A percentile compares a stretch with the other conserved stretches of the same genome.
Evolutionary conservation across 805 yeast species (phyloP).

Genomic region (Lipomyces spencermartinsiae): DNA sequence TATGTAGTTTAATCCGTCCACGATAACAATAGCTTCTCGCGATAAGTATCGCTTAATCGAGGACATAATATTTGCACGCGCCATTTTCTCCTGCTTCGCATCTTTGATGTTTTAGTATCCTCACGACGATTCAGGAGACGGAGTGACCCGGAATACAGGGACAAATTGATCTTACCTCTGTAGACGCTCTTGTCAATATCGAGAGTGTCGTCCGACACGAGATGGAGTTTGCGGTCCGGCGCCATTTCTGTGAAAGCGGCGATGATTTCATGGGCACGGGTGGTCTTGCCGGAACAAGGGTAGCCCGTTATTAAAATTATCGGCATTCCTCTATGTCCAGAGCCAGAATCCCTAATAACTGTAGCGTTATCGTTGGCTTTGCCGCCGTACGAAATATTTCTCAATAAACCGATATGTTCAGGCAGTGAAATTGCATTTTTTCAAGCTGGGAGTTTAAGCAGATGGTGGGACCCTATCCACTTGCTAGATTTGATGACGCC

Average conservation of each 20-base stretch:
- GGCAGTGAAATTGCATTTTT: too few relatives aligned
- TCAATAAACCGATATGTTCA: not conserved
- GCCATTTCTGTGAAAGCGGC: constrained; percentile 59
- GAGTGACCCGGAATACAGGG: not conserved
- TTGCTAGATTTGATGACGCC: too few relatives aligned
- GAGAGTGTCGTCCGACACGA: constrained; percentile 78
- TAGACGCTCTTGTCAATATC: constrained; percentile 75
- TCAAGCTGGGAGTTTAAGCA: too few relatives aligned
- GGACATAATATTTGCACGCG: constrained; percentile 83
- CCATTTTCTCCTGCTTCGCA: constrained; percentile 76
- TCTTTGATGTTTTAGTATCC: constrained; percentile 50
- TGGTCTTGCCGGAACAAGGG: constrained; percentile 85
- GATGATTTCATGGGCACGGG: constrained; percentile 66
- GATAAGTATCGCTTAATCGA: constrained; percentile 85
- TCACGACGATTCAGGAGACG: not conserved
- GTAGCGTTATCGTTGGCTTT: not conserved
- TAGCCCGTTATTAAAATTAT: constrained; percentile 80
- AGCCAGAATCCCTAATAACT: not conserved
- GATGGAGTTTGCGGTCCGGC: constrained; percentile 62
- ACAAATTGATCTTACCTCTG: constrained; percentile 38
- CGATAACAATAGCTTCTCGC: constrained; percentile 71
- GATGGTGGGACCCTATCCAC: too few relatives aligned
- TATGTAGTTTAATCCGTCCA: constrained; percentile 87
- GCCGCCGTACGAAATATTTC: not conserved
- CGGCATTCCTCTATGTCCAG: constrained; percentile 68